These are phyloP conservation scores for Phytophthora cryptogea DNA, from an alignment of 352 stramenopile species.

Conservation along the genomic window DNA sequence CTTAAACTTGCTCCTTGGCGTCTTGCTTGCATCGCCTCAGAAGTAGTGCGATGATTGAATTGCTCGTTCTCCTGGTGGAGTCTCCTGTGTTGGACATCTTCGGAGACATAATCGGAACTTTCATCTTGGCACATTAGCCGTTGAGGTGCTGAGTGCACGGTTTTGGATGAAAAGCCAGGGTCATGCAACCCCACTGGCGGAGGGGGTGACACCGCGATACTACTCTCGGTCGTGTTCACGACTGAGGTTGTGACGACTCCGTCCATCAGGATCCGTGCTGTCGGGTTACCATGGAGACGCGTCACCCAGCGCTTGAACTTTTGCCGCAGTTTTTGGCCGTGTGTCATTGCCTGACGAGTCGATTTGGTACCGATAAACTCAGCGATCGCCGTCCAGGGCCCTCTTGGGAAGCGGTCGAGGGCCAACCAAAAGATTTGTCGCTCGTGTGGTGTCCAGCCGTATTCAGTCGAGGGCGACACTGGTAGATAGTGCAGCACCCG, in stretches of 20 bases:
- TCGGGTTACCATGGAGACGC: constrained; percentile 25
- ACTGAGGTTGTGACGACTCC: background rate
- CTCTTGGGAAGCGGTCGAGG: constrained; percentile 43
- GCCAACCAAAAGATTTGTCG: constrained; percentile 42
- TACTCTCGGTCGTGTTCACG: background rate
- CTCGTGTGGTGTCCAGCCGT: constrained; percentile 38
- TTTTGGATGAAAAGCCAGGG: background rate
- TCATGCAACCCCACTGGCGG: too few species aligned
- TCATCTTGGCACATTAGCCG: background rate
- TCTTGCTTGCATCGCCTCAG: background rate
- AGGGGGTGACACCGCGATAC: background rate
- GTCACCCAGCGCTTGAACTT: constrained; percentile 49
- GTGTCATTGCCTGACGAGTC: constrained; percentile 54
- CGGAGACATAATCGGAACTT: too few species aligned
- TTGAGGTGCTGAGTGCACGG: background rate
- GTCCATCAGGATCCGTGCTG: constrained; percentile 17
- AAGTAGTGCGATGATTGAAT: background rate
- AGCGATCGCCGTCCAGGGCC: constrained; percentile 50
- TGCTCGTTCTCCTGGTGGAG: background rate
- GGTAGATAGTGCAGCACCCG: constrained; percentile 29
- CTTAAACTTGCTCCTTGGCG: background rate
- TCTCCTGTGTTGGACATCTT: background rate
- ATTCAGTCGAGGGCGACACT: constrained; percentile 23
- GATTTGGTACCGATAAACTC: constrained; percentile 51
- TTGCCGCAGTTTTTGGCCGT: constrained; percentile 51